These are phyloP conservation scores for Fusarium proliferatum DNA, from an alignment of 2,329 filamentous ascomycete species.

Conservation along the genomic window DNA sequence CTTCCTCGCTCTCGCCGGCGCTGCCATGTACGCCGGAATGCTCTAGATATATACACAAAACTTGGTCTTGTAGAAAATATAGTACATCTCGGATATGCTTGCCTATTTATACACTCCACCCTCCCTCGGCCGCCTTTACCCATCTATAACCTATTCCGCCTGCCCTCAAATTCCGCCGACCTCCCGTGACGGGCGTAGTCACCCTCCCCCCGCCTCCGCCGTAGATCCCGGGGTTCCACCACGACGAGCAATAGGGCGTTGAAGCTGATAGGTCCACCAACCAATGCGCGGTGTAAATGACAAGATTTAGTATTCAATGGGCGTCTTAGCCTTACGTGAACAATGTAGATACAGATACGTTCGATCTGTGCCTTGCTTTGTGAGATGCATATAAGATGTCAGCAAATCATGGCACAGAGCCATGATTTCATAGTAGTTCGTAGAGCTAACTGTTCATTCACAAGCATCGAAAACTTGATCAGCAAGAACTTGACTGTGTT, in stretches of 20 bases:
- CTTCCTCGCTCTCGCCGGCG: constrained; percentile 46
- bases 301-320: constrained; percentile 32
- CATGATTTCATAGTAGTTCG: not conserved
- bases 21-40: constrained; percentile 45
- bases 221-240: constrained; percentile 38
- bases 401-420: constrained; percentile 1
- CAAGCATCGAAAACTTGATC: constrained; percentile 3
- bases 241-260: constrained; percentile 42
- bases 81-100: not conserved
- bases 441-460: not conserved
- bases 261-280: constrained; percentile 33
- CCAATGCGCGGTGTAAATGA: constrained; percentile 34
- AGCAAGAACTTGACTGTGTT: not conserved
- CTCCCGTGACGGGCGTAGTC: constrained; percentile 32
- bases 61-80: not conserved
- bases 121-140: constrained; percentile 30
- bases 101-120: not conserved
- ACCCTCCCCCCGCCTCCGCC: constrained; percentile 24
- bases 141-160: constrained; percentile 25
- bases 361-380: constrained; percentile 7
- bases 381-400: constrained; percentile 20
- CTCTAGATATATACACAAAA: constrained; percentile 28
- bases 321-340: constrained; percentile 22
- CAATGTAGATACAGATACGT: not conserved
- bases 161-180: constrained; percentile 23